Base-by-base conservation (phyloP, 441 rosid genomes). In the Jatropha multifida region DNA sequence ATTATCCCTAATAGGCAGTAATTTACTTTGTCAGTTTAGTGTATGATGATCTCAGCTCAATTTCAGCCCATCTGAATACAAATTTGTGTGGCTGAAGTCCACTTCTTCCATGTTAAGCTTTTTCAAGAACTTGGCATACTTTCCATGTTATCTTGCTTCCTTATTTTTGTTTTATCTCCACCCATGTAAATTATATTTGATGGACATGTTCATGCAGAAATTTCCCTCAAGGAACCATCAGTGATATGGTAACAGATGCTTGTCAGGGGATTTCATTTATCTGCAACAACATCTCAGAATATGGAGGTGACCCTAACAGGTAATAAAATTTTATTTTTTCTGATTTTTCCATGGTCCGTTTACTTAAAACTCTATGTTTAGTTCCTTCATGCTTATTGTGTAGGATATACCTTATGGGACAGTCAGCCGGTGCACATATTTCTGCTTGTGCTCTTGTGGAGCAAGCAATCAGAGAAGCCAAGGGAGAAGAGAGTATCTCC, bases 401-500 rank as follows among this genome's bases (percentile, higher is more conserved):
- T 74, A 96, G 99, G 88, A 88, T 93, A 76, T 96, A 92, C 83
- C 80, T 92, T 76, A 92, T 92, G 98, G 99, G 99, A 32, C 99
- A 95, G 80, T 95, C 99, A 75, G 98, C 97, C 65, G 99, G 99
- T 68, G 97, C 99, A 74, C 99, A 93, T 81, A 92, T 95, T 74
- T 88, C 97, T 72, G 86, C 96, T 7, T 93, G 99, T 85, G 90
- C 82, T 79, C 94, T 95, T 27, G 73, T 95, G 72, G 93, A 93
- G 75, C 99, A 96, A 84, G 94, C 98, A 76, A 81, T 89, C 63
- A 89, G 84, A 86, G 98, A 96, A 86, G 87, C 92, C 65, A 78
- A 62, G 70, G 86, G 85, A 60, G 86, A 23, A 67, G 92, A 90
- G 72, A 82, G 65, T 70, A 80, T 85, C 71, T 86, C 90, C 23